Conservation (phyloP, 2,329 filamentous ascomycete species). For the Ceratocystis eucalypticola region DNA sequence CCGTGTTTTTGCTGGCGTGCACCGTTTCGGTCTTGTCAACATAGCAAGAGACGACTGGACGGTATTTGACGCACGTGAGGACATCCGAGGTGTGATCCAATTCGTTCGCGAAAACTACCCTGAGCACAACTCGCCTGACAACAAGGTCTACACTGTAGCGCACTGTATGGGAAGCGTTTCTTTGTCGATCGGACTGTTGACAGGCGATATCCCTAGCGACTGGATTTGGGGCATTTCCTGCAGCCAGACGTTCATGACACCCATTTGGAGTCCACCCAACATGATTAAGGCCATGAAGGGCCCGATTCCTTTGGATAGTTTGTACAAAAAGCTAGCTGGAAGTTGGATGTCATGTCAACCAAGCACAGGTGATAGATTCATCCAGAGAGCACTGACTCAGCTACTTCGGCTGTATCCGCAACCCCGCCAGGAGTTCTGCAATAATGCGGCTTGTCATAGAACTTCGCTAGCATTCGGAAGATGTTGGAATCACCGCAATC, state of each 20-base stretch:
- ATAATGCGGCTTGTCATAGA: conserved; percentile 48
- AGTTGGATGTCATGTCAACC: conserved; percentile 43
- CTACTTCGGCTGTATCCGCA: conserved; percentile 44
- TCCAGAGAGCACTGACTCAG: conserved; percentile 42
- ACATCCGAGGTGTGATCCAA: conserved; percentile 43
- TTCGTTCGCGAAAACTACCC: conserved; percentile 34
- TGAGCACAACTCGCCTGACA: conserved; percentile 21
- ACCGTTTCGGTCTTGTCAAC: conserved; percentile 43
- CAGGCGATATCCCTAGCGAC: conserved; percentile 42
- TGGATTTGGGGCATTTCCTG: conserved; percentile 47
- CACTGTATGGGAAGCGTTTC: conserved; percentile 54
- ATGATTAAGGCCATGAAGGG: conserved; percentile 39
- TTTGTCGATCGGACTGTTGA: conserved; percentile 43
- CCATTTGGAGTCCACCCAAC: conserved; percentile 43
- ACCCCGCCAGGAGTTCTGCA: conserved; percentile 43
- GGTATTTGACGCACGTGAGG: conserved; percentile 45
- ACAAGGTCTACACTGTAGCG: conserved; percentile 42
- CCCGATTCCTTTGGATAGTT: conserved; percentile 35
- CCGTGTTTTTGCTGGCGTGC: conserved; percentile 43
- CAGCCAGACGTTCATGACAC: conserved; percentile 52
- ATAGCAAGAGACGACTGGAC: conserved; percentile 41
- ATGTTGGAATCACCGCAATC: conserved; percentile 50
- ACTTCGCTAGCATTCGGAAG: conserved; percentile 45
- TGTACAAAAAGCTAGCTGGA: conserved; percentile 37
- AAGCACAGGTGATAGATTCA: conserved; percentile 32